A percentile compares a stretch with the other conserved stretches of the same genome.
Evolutionary conservation across 2,329 filamentous ascomycete species (phyloP).

Genomic region (Fusarium anthophilum): DNA sequence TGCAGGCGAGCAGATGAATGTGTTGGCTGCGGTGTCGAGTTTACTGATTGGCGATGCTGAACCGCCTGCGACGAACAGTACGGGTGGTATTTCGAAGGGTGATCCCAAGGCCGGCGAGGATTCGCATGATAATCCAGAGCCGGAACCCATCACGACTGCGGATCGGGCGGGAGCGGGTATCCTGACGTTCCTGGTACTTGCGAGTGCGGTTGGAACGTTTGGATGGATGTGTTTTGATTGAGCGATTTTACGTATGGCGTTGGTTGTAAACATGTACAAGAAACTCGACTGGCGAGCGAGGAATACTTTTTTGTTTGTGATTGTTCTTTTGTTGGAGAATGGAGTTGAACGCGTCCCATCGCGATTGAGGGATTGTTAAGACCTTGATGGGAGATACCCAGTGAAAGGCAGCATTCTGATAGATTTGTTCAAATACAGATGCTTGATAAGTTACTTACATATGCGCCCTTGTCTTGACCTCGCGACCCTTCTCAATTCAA

Average conservation of each 20-base stretch:
- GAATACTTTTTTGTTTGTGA: background rate
- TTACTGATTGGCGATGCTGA: conserved; percentile 55
- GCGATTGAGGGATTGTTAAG: background rate
- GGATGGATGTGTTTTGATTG: conserved; percentile 60
- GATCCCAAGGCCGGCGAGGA: conserved; percentile 52
- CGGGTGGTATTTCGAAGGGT: conserved; percentile 61
- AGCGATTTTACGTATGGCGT: background rate
- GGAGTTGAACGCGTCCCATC: background rate
- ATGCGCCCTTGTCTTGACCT: background rate
- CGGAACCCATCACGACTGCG: conserved; percentile 51
- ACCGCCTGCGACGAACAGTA: conserved; percentile 55
- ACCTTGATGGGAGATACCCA: conserved; percentile 3
- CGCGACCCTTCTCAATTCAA: background rate
- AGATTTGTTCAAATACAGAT: background rate
- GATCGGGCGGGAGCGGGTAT: conserved; percentile 61
- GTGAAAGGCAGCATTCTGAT: background rate
- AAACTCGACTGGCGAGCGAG: conserved; percentile 4
- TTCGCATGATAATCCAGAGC: conserved; percentile 45
- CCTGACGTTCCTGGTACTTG: conserved; percentile 56
- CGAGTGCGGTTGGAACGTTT: conserved; percentile 54
- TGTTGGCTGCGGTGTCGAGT: conserved; percentile 62
- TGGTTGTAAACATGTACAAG: background rate
- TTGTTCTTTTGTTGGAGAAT: conserved; percentile 17
- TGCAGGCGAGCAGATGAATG: conserved; percentile 68
- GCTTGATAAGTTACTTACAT: background rate